Percentiles rank a stretch among this genome's conserved stretches.
Conservation (phyloP, 2,329 filamentous ascomycete genomes). For the Fusarium sp. region DNA sequence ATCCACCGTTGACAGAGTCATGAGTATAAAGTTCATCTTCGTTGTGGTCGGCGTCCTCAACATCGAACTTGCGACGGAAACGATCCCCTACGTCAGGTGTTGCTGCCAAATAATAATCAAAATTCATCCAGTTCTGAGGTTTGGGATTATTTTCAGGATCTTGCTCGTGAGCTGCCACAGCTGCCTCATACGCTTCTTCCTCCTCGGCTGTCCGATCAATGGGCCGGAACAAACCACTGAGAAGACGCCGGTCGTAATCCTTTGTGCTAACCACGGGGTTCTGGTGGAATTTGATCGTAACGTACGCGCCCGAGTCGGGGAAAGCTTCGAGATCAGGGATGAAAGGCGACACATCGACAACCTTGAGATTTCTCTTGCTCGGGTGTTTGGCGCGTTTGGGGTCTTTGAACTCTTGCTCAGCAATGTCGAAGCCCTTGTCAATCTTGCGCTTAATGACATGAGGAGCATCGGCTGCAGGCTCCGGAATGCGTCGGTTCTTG, state of each 20-base stretch:
- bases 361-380: constrained; percentile 66
- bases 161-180: constrained; percentile 64
- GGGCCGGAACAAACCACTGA: constrained; percentile 71
- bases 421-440: constrained; percentile 69
- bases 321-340: constrained; percentile 76
- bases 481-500: constrained; percentile 61
- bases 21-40: constrained; percentile 67
- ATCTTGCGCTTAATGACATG: constrained; percentile 77
- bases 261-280: constrained; percentile 67
- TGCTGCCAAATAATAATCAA: constrained; percentile 73
- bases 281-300: constrained; percentile 75
- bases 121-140: constrained; percentile 70
- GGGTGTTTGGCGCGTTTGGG: constrained; percentile 67
- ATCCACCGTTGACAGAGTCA: constrained; percentile 58
- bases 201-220: constrained; percentile 67
- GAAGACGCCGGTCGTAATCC: constrained; percentile 70
- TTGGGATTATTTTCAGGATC: constrained; percentile 68
- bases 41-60: constrained; percentile 66
- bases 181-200: constrained; percentile 62
- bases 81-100: constrained; percentile 59
- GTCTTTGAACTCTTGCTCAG: constrained; percentile 66
- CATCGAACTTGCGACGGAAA: constrained; percentile 72
- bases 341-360: constrained; percentile 70
- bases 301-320: constrained; percentile 76
- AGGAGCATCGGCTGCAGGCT: constrained; percentile 70